Evolutionary conservation across 2,329 filamentous ascomycete genomes (phyloP), one percentile per base, ranked within the genome.

Genomic region (Arachnopeziza araneosa): DNA sequence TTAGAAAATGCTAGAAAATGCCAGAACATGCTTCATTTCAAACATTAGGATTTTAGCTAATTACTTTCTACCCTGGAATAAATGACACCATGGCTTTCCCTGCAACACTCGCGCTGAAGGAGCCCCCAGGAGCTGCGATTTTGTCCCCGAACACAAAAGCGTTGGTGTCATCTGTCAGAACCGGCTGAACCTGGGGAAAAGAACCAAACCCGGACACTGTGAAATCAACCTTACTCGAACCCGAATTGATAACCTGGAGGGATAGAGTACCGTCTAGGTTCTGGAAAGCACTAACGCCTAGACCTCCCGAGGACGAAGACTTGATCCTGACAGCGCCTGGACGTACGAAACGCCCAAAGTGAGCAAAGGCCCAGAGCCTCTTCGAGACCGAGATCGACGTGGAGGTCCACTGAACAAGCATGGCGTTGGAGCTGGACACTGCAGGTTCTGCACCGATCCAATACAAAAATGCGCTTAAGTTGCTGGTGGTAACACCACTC

Each of bases 381-480:
- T 62, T 65, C 3, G 59, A 63, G 4, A 63, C 57, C 4, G 32
- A 50, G 19, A 60, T 53, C 44, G 24, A 12, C 19, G 52, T 55
- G 21, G 48, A 56, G 22, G 30, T 26, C 1, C 49, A 36, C 24
- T 63, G 30, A 24, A 67, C 61, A 5, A 66, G 48, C 17, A 73
- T 74, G 48, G 73, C 72, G 60, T 74, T 75, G 32, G 77, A 75
- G 60, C 74, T 75, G 36, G 77, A 75, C 24, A 71, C 68, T n/a
- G 56, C 56, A 14, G 55, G 55, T 50, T 63, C 59, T 1, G 58
- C 60, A 1, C 79, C 79, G 66, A 80, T 78, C 81, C 82, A 84
- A 71, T 80, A 83, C 3, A 84, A 72, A 64, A 83, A 83, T 0
- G 76, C 82, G 2, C 75, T 78, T 2, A 80, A 71, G 64, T 80